Evolutionary conservation across 2,329 filamentous ascomycete species (phyloP), one percentile per base, ranked within the genome.

Genomic region (Aspergillus flavus): DNA sequence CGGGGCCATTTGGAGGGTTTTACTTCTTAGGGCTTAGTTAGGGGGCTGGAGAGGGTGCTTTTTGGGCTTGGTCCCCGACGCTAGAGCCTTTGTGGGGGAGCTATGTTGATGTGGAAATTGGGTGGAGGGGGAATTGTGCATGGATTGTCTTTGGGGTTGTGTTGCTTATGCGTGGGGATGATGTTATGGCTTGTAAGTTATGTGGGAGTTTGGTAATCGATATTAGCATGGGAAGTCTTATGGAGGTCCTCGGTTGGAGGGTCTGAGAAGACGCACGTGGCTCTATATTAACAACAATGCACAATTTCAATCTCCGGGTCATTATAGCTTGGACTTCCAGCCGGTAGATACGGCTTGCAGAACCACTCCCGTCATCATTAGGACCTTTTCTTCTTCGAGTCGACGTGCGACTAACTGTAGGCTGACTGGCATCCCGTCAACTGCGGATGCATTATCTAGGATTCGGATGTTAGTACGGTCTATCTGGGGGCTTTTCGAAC

Each of bases 331-430:
- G 28, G 48, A 9, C 28, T 52, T 52, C 26, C 16, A 11, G 10
- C n/a, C 28, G 16, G 26, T 11, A 2, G 30, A 21, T n/a, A 79
- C 60, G 10, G 72, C 71, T 58, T 77, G 69, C 9, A 73, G 65
- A 57, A 80, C 72, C 26, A 77, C 72, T 30, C 71, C 75, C 1
- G 72, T 73, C 73, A 80, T 77, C 57, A 79, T 76, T 36, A 81
- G 58, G 1, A 73, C 69, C 56, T 72, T 75, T 64, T 76, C 75
- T 54, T 76, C 75, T 62, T 76, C 74, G 0, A 76, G 66, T 32
- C 72, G 66, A 6, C 68, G 66, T 2, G 72, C 73, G 5, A 75
- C 71, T 12, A 75, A 59, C 54, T 77, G 75, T 54, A 77, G 56
- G 23, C 64, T 71, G 2, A 76, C 73, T 1, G 74, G 72, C 54